These are phyloP conservation scores for Raffaelea deltoideospora DNA, from an alignment of 2,329 filamentous ascomycete species.

Conservation along the genomic window DNA sequence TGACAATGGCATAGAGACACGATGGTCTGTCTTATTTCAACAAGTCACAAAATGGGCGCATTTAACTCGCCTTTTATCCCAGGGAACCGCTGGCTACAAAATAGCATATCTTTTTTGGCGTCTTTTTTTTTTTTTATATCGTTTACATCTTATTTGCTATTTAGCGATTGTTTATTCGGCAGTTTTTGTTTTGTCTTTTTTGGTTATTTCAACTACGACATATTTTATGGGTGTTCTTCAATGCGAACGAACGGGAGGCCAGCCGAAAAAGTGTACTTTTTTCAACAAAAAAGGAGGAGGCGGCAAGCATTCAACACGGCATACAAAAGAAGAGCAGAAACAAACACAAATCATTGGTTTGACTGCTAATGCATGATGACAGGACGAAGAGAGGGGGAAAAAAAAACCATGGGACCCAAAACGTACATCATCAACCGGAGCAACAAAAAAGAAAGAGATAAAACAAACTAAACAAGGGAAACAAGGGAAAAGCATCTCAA, in stretches of 20 bases:
- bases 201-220: too few relatives aligned
- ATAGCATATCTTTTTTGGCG: background rate
- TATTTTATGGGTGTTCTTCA: too few relatives aligned
- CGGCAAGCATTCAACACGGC: background rate
- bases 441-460: conserved; percentile 6
- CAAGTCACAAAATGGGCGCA: too few relatives aligned
- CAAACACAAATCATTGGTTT: background rate
- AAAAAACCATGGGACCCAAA: background rate
- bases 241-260: too few relatives aligned
- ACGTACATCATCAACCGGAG: background rate
- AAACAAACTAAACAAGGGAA: too few relatives aligned
- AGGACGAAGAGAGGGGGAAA: conserved; percentile 2
- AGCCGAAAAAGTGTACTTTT: conserved; percentile 7
- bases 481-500: conserved; percentile 17
- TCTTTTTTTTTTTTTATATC: conserved; percentile 5
- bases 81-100: too few relatives aligned
- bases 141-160: background rate
- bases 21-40: too few relatives aligned
- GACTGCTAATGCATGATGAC: conserved; percentile 4
- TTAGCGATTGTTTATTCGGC: too few relatives aligned
- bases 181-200: too few relatives aligned
- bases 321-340: conserved; percentile 6
- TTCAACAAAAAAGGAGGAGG: conserved; percentile 12
- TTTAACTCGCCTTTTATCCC: too few relatives aligned
- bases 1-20: too few relatives aligned